phyloP scores from a whole-genome alignment of 2,329 filamentous ascomycete species.

The Phoma sp. region DNA sequence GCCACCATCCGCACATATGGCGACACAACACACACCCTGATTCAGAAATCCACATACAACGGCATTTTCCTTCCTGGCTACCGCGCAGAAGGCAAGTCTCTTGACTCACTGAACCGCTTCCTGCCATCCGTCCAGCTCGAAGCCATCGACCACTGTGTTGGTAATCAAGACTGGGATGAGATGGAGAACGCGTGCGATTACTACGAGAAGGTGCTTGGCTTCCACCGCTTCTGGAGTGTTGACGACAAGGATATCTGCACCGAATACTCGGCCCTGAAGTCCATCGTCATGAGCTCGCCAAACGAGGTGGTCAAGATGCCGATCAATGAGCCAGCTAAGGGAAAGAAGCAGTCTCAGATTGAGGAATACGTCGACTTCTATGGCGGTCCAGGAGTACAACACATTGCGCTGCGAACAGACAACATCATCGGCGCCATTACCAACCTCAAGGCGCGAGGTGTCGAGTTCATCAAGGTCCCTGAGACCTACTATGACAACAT shows the following conservation, averaged over 20 bases:
- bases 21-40: slow-evolving; percentile 91
- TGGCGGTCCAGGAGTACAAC: slow-evolving; percentile 86
- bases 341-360: slow-evolving; percentile 92
- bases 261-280: slow-evolving; percentile 87
- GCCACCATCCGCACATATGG: slow-evolving; percentile 92
- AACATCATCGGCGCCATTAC: slow-evolving; percentile 81
- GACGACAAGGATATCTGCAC: slow-evolving; percentile 93
- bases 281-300: slow-evolving; percentile 86
- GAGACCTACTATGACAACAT: slow-evolving; percentile 84
- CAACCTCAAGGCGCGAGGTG: slow-evolving; percentile 81
- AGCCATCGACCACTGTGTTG: slow-evolving; percentile 94
- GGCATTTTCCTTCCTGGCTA: slow-evolving; percentile 87
- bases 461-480: slow-evolving; percentile 92
- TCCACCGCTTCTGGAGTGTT: slow-evolving; percentile 97
- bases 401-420: slow-evolving; percentile 83
- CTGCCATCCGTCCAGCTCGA: slow-evolving; percentile 72
- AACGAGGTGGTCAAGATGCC: slow-evolving; percentile 95
- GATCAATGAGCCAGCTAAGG: slow-evolving; percentile 92
- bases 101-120: slow-evolving; percentile 56
- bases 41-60: slow-evolving; percentile 73
- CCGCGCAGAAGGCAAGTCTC: slow-evolving; percentile 56
- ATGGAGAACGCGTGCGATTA: slow-evolving; percentile 73
- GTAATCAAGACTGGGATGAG: slow-evolving; percentile 94
- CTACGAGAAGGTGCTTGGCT: slow-evolving; percentile 88
- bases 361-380: slow-evolving; percentile 90